Evolutionary conservation across 257 asterid species (phyloP), one percentile per base, ranked within the genome.

Genomic region (Primulina tabacum): DNA sequence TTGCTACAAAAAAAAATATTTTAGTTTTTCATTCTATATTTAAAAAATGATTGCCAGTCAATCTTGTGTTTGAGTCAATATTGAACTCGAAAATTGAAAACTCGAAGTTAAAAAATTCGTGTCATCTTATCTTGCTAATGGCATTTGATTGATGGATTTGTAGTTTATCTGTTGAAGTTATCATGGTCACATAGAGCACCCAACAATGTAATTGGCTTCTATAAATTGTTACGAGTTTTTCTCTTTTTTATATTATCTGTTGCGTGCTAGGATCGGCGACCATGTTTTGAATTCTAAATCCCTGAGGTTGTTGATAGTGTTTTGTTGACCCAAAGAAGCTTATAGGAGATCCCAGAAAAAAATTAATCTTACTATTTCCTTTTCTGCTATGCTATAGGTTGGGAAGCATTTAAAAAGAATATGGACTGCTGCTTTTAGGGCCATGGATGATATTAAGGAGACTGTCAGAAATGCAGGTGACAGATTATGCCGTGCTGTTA

Each of bases 401-500:
- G 93, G 82, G 81, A 90, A 90, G 82, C 89, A 93, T 82, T 83
- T 93, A 67, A 86, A 74, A 60, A 90, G 79, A 80, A 78, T 93
- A 74, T 93, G 99, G 99, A 86, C 74, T 62, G 92, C 91, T 83
- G 92, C 96, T 79, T 93, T 87, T 71, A 93, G 99, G 58, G 95
- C 97, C 68, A 90, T 90, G 97, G 99, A 90, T 83, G 99, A 93
- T 74, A 89, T 93, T 81, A 93, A 93, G 79, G 99, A 93, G 75
- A 90, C 97, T 62, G 99, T 93, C 71, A 87, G 99, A 80, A 93
- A 80, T 78, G 88, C 99, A 5, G 99, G 97, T 64, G 99, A 93
- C 73, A 85, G 95, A 79, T 84, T 93, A 73, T 93, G 95, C 80
- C 97, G 96, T 76, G 86, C 92, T 76, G 89, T 90, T 77, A 81